Conservation (phyloP, 306 rosid genomes). For the Pterocarpus macrocarpus region DNA sequence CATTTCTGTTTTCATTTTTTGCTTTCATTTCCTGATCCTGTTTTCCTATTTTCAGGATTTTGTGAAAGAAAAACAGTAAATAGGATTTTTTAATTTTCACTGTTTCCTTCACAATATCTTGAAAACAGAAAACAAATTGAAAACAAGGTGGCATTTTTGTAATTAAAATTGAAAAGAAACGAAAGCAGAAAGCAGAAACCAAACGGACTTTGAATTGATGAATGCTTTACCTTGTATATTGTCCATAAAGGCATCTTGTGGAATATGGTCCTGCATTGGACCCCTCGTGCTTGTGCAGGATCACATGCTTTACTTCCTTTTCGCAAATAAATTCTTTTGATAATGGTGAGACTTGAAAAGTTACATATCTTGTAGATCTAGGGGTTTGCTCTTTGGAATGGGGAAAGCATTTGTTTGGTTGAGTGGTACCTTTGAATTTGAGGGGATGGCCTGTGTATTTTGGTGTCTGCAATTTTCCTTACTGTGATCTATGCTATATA, state of each 20-base stretch:
- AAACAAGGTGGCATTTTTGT: too few relatives aligned
- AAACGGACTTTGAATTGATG: neutral
- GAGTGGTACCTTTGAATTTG: neutral
- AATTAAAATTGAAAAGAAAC: too few relatives aligned
- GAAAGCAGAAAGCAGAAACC: too few relatives aligned
- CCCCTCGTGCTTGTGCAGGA: neutral
- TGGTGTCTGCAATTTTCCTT: neutral
- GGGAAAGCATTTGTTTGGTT: neutral
- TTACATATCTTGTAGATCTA: neutral
- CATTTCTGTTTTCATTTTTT: too few relatives aligned
- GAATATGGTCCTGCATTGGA: constrained; percentile 4
- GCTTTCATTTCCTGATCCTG: too few relatives aligned
- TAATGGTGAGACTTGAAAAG: constrained; percentile 10
- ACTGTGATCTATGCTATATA: neutral
- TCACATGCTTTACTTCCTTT: constrained; percentile 10
- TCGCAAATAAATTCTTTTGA: constrained; percentile 2
- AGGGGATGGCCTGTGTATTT: neutral
- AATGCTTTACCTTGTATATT: constrained; percentile 5
- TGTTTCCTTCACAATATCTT: too few relatives aligned
- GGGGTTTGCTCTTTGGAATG: constrained; percentile 11
- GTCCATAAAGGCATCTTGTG: constrained; percentile 9
- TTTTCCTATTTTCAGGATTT: too few relatives aligned
- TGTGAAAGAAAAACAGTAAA: too few relatives aligned
- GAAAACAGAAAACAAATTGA: too few relatives aligned
- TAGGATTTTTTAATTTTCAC: too few relatives aligned